Evolutionary conservation across 2,329 filamentous ascomycete species (phyloP).

Genomic region (Herpotrichia juniperi): DNA sequence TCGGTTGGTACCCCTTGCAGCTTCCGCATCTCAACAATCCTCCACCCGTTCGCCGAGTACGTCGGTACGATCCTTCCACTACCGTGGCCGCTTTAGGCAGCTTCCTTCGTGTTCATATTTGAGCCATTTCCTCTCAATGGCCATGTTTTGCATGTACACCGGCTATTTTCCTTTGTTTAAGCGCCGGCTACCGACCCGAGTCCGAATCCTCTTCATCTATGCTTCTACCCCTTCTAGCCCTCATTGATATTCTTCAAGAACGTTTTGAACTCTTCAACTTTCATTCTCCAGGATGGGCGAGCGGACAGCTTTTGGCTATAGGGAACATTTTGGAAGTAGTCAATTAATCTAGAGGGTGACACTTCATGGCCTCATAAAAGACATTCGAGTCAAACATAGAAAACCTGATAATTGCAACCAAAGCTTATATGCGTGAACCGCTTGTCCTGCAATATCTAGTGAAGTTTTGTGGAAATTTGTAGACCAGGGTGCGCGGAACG

Average conservation of each 20-base stretch:
- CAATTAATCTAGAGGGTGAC: slow-evolving; percentile 2
- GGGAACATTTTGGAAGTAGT: slow-evolving; percentile 1
- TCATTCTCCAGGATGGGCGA: slow-evolving; percentile 1
- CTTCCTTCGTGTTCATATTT: slow-evolving; percentile 20
- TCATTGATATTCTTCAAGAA: slow-evolving; percentile 1
- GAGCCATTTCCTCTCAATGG: slow-evolving; percentile 3
- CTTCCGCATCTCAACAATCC: not conserved
- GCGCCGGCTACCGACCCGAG: slow-evolving; percentile 1
- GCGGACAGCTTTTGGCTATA: not conserved
- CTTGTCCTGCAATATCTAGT: not conserved
- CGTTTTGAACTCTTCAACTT: not conserved
- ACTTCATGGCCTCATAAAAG: not conserved
- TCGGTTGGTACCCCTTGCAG: too few species aligned
- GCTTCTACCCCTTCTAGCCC: not conserved
- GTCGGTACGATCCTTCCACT: not conserved
- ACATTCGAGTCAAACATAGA: not conserved
- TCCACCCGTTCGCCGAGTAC: not conserved
- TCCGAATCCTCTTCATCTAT: not conserved
- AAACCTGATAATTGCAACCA: not conserved
- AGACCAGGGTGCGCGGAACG: not conserved
- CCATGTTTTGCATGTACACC: slow-evolving; percentile 1
- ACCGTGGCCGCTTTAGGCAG: not conserved
- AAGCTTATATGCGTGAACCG: not conserved
- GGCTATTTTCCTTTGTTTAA: not conserved
- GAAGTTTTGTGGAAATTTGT: not conserved